phyloP scores from a whole-genome alignment of 257 asterid genomes.

The Agastache rugosa region DNA sequence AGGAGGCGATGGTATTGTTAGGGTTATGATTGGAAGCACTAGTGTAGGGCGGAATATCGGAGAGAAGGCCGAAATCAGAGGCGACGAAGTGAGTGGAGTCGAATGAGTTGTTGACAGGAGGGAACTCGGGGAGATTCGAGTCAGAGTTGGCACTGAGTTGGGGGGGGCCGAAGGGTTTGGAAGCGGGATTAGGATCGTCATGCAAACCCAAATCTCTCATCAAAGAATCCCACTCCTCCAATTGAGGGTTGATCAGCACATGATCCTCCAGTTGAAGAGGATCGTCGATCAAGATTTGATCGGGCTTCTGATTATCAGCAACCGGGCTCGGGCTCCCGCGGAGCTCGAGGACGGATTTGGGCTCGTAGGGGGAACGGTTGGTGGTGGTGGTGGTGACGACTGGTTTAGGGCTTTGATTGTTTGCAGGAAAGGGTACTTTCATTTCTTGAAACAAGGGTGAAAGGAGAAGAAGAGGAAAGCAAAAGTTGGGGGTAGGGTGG shows the following conservation, averaged over 20 bases:
- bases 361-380: conserved; percentile 56
- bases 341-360: conserved; percentile 84
- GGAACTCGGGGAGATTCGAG: conserved; percentile 48
- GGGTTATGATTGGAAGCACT: conserved; percentile 23
- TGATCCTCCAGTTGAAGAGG: conserved; percentile 77
- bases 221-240: conserved; percentile 82
- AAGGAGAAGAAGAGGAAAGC: background rate
- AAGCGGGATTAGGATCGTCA: conserved; percentile 49
- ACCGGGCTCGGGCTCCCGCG: conserved; percentile 70
- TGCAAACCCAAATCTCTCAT: conserved; percentile 86
- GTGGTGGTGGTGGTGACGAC: conserved; percentile 3
- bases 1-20: conserved; percentile 22
- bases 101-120: conserved; percentile 47
- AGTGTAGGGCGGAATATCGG: conserved; percentile 50
- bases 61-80: conserved; percentile 49
- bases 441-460: conserved; percentile 52
- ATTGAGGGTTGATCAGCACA: conserved; percentile 58
- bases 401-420: conserved; percentile 48
- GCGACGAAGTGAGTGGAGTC: conserved; percentile 55
- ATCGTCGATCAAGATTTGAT: conserved; percentile 40
- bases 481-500: background rate
- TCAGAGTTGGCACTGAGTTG: conserved; percentile 34
- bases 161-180: conserved; percentile 42
- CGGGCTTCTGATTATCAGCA: conserved; percentile 45
- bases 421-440: conserved; percentile 82